These are phyloP conservation scores for Fusarium illudens DNA, from an alignment of 2,329 filamentous ascomycete genomes.

Conservation along the genomic window DNA sequence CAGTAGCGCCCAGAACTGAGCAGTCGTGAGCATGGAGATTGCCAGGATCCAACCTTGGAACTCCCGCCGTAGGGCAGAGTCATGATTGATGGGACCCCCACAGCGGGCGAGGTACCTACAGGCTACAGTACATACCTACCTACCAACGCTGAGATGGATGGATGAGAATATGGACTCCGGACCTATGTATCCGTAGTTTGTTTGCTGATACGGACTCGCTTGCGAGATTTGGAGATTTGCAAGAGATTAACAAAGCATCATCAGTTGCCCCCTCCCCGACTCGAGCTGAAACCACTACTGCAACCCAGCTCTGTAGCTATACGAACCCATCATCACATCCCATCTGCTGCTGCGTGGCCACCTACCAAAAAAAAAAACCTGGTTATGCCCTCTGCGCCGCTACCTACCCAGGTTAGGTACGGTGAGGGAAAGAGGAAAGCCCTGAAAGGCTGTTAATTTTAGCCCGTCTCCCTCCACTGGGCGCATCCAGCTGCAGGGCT, in stretches of 20 bases:
- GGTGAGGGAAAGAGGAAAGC: neutral
- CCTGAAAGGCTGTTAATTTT: neutral
- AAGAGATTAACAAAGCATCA: constrained; percentile 1
- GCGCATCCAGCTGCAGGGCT: constrained; percentile 19
- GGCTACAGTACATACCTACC: neutral
- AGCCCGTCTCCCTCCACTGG: constrained; percentile 10
- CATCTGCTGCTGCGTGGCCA: neutral
- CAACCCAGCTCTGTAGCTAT: constrained; percentile 6
- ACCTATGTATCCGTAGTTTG: too few species aligned
- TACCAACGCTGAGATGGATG: neutral
- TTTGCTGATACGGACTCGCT: neutral
- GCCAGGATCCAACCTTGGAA: constrained; percentile 31
- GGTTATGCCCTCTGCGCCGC: neutral
- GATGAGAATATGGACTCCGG: too few species aligned
- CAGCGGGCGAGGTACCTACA: constrained; percentile 27
- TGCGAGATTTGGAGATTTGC: neutral
- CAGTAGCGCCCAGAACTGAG: constrained; percentile 8
- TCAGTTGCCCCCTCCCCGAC: neutral
- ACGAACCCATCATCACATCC: constrained; percentile 10
- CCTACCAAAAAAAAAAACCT: neutral
- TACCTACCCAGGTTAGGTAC: neutral
- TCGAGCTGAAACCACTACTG: constrained; percentile 33
- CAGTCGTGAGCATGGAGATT: constrained; percentile 22
- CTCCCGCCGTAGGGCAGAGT: constrained; percentile 2
- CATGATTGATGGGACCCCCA: constrained; percentile 14